Evolutionary conservation across 495 filamentous ascomycete species (phyloP).

Genomic region (Tuber indicum): DNA sequence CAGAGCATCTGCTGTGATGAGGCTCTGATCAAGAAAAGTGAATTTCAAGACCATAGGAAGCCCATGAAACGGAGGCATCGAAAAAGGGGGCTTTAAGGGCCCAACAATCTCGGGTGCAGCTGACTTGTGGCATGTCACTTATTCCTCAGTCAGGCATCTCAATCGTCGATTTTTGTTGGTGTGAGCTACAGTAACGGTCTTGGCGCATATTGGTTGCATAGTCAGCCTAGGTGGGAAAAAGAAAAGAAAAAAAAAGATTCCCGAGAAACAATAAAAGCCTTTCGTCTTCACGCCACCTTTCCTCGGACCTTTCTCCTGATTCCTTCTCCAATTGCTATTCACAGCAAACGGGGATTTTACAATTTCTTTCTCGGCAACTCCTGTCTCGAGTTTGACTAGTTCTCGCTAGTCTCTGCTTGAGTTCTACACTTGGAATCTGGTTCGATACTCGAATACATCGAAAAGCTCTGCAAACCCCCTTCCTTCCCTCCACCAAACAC

Average conservation of each 20-base stretch:
- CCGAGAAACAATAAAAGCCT: neutral
- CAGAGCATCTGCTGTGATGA: neutral
- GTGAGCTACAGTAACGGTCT: conserved; percentile 2
- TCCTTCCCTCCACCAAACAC: neutral
- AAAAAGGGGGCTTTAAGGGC: neutral
- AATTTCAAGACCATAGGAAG: neutral
- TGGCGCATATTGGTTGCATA: neutral
- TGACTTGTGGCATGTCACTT: neutral
- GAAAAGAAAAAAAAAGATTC: neutral
- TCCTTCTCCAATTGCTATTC: neutral
- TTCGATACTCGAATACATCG: neutral
- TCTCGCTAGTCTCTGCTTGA: neutral
- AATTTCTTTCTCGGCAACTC: neutral
- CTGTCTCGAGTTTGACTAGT: neutral
- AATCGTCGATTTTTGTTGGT: neutral
- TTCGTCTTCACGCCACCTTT: neutral
- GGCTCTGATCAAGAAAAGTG: neutral
- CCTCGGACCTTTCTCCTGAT: neutral
- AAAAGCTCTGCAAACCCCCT: neutral
- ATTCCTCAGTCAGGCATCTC: neutral
- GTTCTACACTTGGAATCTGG: neutral
- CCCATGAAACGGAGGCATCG: neutral
- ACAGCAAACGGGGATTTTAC: neutral
- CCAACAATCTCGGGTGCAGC: neutral
- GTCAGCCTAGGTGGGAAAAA: neutral